phyloP scores from a whole-genome alignment of 331 rosid genomes.

The Rosa hybrid region DNA sequence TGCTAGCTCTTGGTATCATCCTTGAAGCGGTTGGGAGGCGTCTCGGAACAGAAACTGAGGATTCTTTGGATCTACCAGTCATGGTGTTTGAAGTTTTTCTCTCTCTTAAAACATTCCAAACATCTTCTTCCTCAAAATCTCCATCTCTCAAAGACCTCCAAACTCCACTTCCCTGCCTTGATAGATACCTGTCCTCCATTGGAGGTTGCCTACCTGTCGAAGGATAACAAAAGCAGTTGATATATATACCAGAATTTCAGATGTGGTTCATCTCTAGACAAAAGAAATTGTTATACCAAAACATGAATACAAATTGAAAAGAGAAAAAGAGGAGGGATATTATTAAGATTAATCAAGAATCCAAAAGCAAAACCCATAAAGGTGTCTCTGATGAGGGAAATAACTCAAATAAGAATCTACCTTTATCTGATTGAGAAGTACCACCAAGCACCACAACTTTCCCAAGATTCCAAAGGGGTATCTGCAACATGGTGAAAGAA shows the following conservation, averaged over 20 bases:
- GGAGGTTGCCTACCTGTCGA: slow-evolving; percentile 36
- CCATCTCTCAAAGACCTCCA: slow-evolving; percentile 89
- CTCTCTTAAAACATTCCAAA: slow-evolving; percentile 66
- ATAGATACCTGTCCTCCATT: slow-evolving; percentile 55
- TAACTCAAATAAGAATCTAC: slow-evolving; percentile 40
- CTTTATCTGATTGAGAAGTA: slow-evolving; percentile 42
- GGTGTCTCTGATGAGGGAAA: slow-evolving; percentile 25
- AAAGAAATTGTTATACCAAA: slow-evolving; percentile 2
- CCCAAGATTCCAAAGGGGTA: slow-evolving; percentile 30
- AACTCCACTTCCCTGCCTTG: slow-evolving; percentile 59
- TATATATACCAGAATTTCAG: slow-evolving; percentile 11
- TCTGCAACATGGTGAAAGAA: slow-evolving; percentile 39
- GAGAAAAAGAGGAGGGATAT: not conserved
- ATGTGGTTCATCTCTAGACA: slow-evolving; percentile 16
- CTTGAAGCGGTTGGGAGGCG: slow-evolving; percentile 49
- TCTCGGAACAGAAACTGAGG: slow-evolving; percentile 35
- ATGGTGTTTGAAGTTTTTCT: slow-evolving; percentile 25
- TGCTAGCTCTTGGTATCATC: slow-evolving; percentile 57
- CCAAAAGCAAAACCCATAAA: slow-evolving; percentile 12
- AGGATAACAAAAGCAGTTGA: slow-evolving; percentile 4
- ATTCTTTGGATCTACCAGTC: slow-evolving; percentile 22
- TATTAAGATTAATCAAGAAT: slow-evolving; percentile 6
- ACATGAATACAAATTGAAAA: slow-evolving; percentile 12
- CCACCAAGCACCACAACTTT: slow-evolving; percentile 31
- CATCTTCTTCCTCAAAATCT: slow-evolving; percentile 84